Base-by-base conservation (phyloP, 108 stramenopile genomes). In the Skeletonema grethae region DNA sequence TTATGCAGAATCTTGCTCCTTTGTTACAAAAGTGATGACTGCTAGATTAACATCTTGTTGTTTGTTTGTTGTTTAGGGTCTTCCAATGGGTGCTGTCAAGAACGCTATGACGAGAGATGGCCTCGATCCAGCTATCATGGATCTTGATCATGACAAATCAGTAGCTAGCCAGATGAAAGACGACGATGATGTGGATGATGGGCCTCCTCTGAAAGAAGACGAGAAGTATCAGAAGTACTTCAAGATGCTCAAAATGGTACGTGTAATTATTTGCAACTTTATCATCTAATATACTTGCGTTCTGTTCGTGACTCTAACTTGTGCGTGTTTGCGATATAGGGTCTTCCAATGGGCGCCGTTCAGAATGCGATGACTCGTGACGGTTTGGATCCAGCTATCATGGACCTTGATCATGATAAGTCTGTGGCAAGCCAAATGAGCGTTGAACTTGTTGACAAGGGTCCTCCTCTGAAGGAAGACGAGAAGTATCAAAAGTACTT, bases 401-500 rank as follows among this genome's bases (percentile, higher is more conserved):
- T 91, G 70, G 90, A 92, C 41, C 69, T 87, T 4, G 90, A 92
- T 63, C 87, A 80, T 39, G 74, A 87, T n/a, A 85, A 85, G 45
- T 76, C 74, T 36, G 58, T 85, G 9, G 63, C 65, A 61, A 72
- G 76, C 11, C 90, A 91, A 53, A 45, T 70, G 24, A 68, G 74
- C 24, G 35, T 22, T n/a, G 65, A 61, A 67, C 50, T 22, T 70
- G 63, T 53, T 7, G 78, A 82, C 35, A 63, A 79, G 18, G 88
- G 73, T 0, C 85, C 85, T 39, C 82, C 85, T n/a, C 56, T 95
- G 67, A 89, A 92, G 67, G 88, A 90, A 15, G 94, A 94, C 73
- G 87, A 86, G 7, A 78, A 75, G 24, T 94, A 90, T 65, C 63
- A 62, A 13, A 94, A 94, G 58, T 97, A 91, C 65, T 91, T 80